Evolutionary conservation across 352 stramenopile genomes (phyloP).

Genomic region (Globisporangium takayamanum): DNA sequence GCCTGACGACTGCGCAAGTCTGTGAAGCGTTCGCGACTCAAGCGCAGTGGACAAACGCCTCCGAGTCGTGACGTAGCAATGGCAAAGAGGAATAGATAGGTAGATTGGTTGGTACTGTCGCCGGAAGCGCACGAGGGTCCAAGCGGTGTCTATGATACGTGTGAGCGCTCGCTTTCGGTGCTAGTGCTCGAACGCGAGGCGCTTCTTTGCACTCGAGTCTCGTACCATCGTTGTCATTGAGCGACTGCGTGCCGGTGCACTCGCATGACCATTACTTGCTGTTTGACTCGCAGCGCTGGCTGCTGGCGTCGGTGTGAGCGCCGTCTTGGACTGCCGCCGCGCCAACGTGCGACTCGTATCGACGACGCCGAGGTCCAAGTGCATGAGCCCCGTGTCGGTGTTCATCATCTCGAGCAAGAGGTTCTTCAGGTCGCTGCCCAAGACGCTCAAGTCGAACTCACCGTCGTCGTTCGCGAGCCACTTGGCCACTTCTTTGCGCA

Average conservation of each 20-base stretch:
- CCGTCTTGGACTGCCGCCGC: conserved; percentile 25
- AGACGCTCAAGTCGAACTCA: conserved; percentile 64
- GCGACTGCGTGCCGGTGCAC: conserved; percentile 22
- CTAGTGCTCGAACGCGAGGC: conserved; percentile 24
- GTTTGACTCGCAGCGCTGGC: conserved; percentile 18
- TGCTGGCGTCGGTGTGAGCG: conserved; percentile 19
- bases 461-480: conserved; percentile 68
- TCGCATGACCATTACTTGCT: conserved; percentile 9
- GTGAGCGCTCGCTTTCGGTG: neutral
- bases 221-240: conserved; percentile 28
- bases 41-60: neutral
- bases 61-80: neutral
- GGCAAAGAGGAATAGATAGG: neutral
- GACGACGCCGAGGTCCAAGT: conserved; percentile 60
- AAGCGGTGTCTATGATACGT: too few relatives aligned
- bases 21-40: neutral
- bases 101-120: too few relatives aligned
- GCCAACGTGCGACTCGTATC: conserved; percentile 27
- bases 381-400: conserved; percentile 76
- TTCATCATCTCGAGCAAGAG: conserved; percentile 79
- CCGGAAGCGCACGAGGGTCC: too few relatives aligned
- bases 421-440: conserved; percentile 68
- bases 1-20: neutral
- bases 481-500: conserved; percentile 66
- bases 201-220: conserved; percentile 25